These are phyloP conservation scores for Globisporangium polare DNA, from an alignment of 352 stramenopile genomes.

Conservation along the genomic window DNA sequence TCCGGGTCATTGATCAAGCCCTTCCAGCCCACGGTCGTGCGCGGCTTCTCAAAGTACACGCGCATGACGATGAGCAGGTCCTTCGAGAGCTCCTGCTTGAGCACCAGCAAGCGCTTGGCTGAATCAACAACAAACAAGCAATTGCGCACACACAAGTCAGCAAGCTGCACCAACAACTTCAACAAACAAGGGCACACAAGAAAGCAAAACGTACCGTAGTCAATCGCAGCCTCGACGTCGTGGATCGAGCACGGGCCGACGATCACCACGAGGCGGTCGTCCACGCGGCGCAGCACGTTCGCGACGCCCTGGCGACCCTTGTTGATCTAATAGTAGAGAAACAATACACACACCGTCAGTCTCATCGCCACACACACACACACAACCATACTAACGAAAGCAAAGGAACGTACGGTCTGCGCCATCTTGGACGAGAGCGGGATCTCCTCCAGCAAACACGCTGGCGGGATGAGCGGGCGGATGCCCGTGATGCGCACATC, in stretches of 20 bases:
- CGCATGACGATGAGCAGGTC: conserved; percentile 89
- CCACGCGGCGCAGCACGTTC: conserved; percentile 74
- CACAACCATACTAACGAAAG: neutral
- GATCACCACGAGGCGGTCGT: conserved; percentile 81
- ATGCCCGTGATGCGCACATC: conserved; percentile 87
- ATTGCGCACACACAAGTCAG: neutral
- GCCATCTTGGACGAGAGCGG: conserved; percentile 72
- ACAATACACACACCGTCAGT: too few species aligned
- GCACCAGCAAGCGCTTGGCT: conserved; percentile 51
- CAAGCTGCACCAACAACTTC: neutral
- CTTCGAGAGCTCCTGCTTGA: conserved; percentile 73
- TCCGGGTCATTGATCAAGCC: conserved; percentile 90
- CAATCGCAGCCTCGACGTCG: conserved; percentile 80
- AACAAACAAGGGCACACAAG: neutral
- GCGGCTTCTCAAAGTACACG: conserved; percentile 90
- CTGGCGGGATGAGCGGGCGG: conserved; percentile 81
- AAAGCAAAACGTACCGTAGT: conserved; percentile 37
- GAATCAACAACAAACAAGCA: neutral
- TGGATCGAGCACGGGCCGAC: conserved; percentile 90
- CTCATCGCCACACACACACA: conserved; percentile 1
- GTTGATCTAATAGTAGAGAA: conserved; percentile 44
- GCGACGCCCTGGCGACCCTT: conserved; percentile 62
- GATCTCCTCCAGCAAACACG: conserved; percentile 84
- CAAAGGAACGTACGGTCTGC: conserved; percentile 37
- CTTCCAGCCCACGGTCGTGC: conserved; percentile 89